Base-by-base conservation (phyloP, 352 stramenopile genomes). In the Phytopythium cucurbitacearum region DNA sequence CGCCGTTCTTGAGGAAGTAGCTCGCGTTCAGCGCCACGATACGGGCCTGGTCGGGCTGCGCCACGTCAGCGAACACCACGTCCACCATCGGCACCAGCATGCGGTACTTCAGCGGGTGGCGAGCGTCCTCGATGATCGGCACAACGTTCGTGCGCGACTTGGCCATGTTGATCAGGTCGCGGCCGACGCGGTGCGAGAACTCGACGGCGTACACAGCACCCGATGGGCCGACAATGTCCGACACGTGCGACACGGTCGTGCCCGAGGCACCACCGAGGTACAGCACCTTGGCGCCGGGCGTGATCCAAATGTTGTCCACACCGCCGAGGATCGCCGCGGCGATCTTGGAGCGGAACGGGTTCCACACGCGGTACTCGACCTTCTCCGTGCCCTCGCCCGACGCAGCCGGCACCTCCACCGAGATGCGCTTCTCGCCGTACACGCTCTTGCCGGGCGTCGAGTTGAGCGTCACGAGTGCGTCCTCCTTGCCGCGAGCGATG, bases 291-390 rank as follows among this genome's bases (percentile, higher is more conserved):
- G 86, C 87, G 44, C 97, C 97, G 42, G 97, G 97, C 47, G 80
- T 80, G 66, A 99, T 99, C 89, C 83, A 98, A 60, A 99, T 99
- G 76, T 99, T 98, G 76, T 98, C 91, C 13, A 99, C 90, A 80
- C 97, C 97, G 62, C 97, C 97, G n/a, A 99, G 80, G 65, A 99
- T 98, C 35, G 97, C 97, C 35, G 97, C 97, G 35, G 96, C 97
- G 40, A 99, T 85, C 90, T 99, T 99, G 49, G 96, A 99, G 61
- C 97, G 90, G 90, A 99, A 99, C 56, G 97, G 97, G 84, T 99
- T 99, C 97, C 97, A 99, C 56, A 99, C 96, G 59, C 97, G 94
- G 81, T 99, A 99, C 79, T 99, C 97, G 36, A 99, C 89, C 87
- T 99, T 99, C 61, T 95, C 89, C 0, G 89, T 89, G 52, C 87